Percentiles rank a stretch among this genome's conserved stretches.
Conservation (phyloP, 2,329 filamentous ascomycete species). For the Trichoderma atrobrunneum region DNA sequence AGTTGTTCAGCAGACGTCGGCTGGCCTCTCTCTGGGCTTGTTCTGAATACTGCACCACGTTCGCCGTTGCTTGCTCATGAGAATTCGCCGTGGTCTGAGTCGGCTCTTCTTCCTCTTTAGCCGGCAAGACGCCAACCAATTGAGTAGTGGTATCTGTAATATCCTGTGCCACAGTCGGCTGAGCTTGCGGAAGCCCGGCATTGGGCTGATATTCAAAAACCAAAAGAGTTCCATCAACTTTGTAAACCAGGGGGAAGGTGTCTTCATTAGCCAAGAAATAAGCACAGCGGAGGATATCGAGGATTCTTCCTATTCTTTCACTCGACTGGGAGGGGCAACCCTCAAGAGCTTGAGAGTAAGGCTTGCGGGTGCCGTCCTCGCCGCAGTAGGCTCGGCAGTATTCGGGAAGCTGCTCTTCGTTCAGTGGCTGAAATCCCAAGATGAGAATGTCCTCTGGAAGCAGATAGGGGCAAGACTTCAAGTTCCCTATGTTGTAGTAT, state of each 20-base stretch:
- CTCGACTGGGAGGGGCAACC: constrained; percentile 32
- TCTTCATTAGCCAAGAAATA: constrained; percentile 45
- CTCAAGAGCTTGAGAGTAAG: constrained; percentile 35
- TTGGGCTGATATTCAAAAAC: constrained; percentile 34
- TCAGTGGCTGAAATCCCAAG: constrained; percentile 44
- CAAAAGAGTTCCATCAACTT: constrained; percentile 30
- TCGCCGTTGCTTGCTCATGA: not conserved
- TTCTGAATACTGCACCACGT: not conserved
- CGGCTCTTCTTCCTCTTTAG: not conserved
- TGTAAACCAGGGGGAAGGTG: constrained; percentile 38
- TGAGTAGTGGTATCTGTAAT: not conserved
- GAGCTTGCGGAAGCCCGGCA: not conserved
- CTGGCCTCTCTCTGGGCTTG: not conserved
- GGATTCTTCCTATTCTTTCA: constrained; percentile 45
- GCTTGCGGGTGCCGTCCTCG: constrained; percentile 39
- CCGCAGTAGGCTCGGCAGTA: constrained; percentile 40
- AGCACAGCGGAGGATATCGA: constrained; percentile 49
- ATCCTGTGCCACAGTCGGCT: not conserved
- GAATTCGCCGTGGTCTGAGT: not conserved
- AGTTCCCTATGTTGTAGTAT: constrained; percentile 39
- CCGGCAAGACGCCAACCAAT: not conserved
- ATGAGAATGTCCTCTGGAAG: constrained; percentile 50
- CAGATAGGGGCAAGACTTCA: constrained; percentile 46
- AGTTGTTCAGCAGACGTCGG: not conserved
- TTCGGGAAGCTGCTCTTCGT: constrained; percentile 37